Evolutionary conservation across 768 basidiomycete genomes (phyloP).

Genomic region (Cystofilobasidium bisporidii): DNA sequence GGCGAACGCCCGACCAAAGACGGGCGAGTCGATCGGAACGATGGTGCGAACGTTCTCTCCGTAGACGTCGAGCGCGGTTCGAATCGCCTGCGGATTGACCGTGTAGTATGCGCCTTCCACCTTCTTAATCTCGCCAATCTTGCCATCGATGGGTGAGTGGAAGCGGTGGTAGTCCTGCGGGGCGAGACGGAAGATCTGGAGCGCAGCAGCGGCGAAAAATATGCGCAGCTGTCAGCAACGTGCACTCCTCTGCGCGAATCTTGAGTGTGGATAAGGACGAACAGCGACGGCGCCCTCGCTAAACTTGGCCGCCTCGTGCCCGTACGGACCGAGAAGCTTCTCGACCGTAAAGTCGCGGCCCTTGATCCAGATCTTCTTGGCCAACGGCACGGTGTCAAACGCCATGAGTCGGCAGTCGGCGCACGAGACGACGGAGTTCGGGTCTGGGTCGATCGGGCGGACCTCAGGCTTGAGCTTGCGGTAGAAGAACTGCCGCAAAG

Average conservation of each 20-base stretch:
- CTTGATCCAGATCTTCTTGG: constrained; percentile 91
- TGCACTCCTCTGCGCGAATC: too few relatives aligned
- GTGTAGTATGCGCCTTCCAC: constrained; percentile 92
- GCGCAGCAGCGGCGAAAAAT: neutral
- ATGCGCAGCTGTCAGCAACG: too few relatives aligned
- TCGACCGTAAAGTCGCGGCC: constrained; percentile 82
- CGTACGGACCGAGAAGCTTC: constrained; percentile 67
- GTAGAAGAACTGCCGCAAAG: constrained; percentile 50
- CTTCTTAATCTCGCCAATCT: constrained; percentile 68
- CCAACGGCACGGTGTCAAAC: constrained; percentile 74
- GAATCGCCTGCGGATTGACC: constrained; percentile 92
- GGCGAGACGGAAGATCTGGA: constrained; percentile 46
- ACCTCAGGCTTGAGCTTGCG: constrained; percentile 79
- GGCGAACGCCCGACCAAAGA: constrained; percentile 84
- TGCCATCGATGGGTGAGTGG: constrained; percentile 67
- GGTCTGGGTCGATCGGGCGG: constrained; percentile 64
- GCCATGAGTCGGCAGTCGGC: constrained; percentile 95
- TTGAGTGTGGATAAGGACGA: too few relatives aligned
- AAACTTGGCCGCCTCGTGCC: constrained; percentile 59
- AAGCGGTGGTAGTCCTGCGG: constrained; percentile 94
- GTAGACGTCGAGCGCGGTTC: constrained; percentile 48
- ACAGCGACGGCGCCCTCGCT: constrained; percentile 68
- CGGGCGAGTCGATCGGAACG: constrained; percentile 77
- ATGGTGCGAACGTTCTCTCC: constrained; percentile 81
- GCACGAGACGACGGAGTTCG: constrained; percentile 68